Percentiles rank a stretch among this genome's conserved stretches.
Conservation (phyloP, 345 rosid genomes). For the Camelina sativa region DNA sequence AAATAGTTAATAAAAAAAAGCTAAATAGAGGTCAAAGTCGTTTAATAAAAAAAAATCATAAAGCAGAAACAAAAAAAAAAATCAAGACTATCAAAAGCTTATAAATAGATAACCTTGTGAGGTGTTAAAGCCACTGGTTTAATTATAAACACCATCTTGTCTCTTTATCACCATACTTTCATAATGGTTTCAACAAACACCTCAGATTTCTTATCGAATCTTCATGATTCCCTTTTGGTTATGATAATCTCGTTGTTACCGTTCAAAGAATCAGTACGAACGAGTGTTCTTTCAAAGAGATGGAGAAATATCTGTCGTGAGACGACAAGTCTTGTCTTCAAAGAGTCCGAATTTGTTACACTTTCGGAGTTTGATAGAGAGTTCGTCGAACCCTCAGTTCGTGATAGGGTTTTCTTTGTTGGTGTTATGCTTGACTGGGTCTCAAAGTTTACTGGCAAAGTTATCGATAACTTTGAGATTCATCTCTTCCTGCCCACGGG, state of each 20-base stretch:
- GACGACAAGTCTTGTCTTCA: slow-evolving; percentile 23
- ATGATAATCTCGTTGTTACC: slow-evolving; percentile 5
- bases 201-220: background rate
- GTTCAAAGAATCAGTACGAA: slow-evolving; percentile 27
- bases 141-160: background rate
- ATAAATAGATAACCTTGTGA: background rate
- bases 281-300: slow-evolving; percentile 28
- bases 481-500: background rate
- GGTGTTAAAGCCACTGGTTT: background rate
- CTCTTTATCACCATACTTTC: background rate
- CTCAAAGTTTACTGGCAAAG: background rate
- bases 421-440: slow-evolving; percentile 1
- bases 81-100: background rate
- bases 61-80: background rate
- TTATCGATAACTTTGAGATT: slow-evolving; percentile 20
- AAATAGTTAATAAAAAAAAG: no score
- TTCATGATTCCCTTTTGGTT: slow-evolving; percentile 26
- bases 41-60: background rate
- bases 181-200: background rate
- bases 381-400: background rate
- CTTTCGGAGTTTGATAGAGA: background rate
- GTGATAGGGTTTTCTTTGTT: slow-evolving; percentile 1
- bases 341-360: slow-evolving; percentile 23
- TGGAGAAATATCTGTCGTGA: slow-evolving; percentile 28
- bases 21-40: background rate